phyloP scores from a whole-genome alignment of 2,329 filamentous ascomycete genomes.

The Fusarium longipes region DNA sequence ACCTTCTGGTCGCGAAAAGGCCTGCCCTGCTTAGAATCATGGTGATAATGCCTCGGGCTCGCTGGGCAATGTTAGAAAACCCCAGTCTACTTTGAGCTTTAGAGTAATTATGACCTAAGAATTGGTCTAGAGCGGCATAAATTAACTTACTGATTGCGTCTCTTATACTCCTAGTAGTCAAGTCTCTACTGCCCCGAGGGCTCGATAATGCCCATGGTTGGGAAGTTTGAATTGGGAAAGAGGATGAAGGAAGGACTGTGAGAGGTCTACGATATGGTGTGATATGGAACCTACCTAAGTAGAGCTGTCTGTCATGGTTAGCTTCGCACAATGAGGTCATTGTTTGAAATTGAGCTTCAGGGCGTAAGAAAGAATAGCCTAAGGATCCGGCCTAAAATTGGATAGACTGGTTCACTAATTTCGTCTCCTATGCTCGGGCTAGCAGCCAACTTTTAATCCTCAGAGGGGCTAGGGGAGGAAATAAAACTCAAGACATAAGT shows the following conservation, averaged over 20 bases:
- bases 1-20: slow-evolving; percentile 38
- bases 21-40: slow-evolving; percentile 47
- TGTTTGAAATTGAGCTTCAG: neutral
- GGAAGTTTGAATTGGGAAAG: neutral
- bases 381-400: neutral
- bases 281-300: too few species aligned
- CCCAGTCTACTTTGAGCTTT: neutral
- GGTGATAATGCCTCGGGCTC: slow-evolving; percentile 6
- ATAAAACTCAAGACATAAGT: too few species aligned
- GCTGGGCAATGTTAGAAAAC: neutral
- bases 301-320: slow-evolving; percentile 20
- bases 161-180: neutral
- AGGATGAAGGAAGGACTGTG: neutral
- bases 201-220: neutral
- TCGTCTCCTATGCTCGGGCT: neutral
- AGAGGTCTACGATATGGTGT: neutral
- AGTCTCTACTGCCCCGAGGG: neutral
- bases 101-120: neutral
- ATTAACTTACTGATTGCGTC: neutral
- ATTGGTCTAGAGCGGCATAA: neutral
- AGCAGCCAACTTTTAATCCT: neutral
- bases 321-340: slow-evolving; percentile 28
- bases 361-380: neutral
- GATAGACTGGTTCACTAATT: neutral
- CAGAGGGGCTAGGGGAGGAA: too few species aligned